Evolutionary conservation across 1,139 yeast species (phyloP).

Genomic region (Geotrichum carabidarum): DNA sequence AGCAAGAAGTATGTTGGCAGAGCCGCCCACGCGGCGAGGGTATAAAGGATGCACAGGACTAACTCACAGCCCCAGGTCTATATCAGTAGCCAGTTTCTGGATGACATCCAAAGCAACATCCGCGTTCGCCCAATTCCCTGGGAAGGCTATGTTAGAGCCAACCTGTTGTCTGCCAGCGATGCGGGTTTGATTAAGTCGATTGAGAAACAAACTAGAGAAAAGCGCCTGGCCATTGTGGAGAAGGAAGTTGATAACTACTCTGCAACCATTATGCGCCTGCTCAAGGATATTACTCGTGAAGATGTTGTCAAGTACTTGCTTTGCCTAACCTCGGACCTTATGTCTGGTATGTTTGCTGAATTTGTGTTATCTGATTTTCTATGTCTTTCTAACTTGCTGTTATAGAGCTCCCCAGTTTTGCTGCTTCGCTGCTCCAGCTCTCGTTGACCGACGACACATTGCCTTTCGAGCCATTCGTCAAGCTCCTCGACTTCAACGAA

Average conservation of each 20-base stretch:
- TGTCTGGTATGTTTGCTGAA: constrained; percentile 26
- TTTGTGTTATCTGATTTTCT: not conserved
- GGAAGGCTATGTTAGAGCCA: constrained; percentile 84
- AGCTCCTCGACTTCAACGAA: constrained; percentile 45
- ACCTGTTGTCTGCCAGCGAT: constrained; percentile 59
- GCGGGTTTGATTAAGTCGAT: constrained; percentile 61
- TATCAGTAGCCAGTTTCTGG: constrained; percentile 40
- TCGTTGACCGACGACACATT: constrained; percentile 42
- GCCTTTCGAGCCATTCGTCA: constrained; percentile 54
- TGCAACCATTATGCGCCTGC: constrained; percentile 50
- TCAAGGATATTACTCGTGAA: constrained; percentile 51
- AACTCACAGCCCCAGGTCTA: not conserved
- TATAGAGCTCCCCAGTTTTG: constrained; percentile 46
- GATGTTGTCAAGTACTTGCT: constrained; percentile 73
- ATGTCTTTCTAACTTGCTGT: constrained; percentile 33
- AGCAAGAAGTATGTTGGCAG: not conserved
- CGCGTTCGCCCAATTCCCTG: constrained; percentile 84
- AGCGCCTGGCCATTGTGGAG: constrained; percentile 32
- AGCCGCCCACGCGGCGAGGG: not conserved
- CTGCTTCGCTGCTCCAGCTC: constrained; percentile 45
- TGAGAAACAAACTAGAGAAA: constrained; percentile 46
- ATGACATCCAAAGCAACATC: constrained; percentile 68
- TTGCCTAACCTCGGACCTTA: constrained; percentile 62
- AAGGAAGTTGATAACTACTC: constrained; percentile 51
- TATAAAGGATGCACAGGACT: not conserved